Evolutionary conservation across 768 basidiomycete genomes (phyloP).

Genomic region (Hygrocybe punicea): DNA sequence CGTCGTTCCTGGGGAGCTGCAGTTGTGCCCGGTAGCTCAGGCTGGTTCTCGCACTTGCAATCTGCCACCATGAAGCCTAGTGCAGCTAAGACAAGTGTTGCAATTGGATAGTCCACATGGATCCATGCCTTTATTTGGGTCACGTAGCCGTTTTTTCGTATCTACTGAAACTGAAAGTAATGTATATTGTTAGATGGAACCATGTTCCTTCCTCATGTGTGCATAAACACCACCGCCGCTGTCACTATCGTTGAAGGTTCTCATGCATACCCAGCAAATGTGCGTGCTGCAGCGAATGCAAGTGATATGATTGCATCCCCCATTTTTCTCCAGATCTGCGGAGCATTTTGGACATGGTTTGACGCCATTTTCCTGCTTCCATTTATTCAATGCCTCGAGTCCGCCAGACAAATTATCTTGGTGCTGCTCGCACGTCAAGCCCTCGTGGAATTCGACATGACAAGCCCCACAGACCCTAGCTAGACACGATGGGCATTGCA

Average conservation of each 20-base stretch:
- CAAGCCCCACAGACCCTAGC: constrained; percentile 67
- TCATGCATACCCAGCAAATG: constrained; percentile 42
- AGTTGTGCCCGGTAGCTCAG: too few species aligned
- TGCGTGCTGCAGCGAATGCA: constrained; percentile 35
- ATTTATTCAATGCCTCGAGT: background rate
- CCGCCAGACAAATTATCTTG: constrained; percentile 4
- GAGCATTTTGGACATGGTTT: constrained; percentile 37
- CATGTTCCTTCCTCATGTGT: constrained; percentile 33
- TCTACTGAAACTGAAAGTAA: too few species aligned
- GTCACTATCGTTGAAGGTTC: constrained; percentile 23
- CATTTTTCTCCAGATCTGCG: constrained; percentile 35
- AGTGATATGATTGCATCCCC: constrained; percentile 41
- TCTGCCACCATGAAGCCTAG: too few species aligned
- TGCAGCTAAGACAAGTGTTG: too few species aligned
- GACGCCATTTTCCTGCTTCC: constrained; percentile 25
- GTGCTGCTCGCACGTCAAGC: constrained; percentile 11
- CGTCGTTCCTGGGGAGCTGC: too few species aligned
- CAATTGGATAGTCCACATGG: too few species aligned
- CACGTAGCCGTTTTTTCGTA: too few species aligned
- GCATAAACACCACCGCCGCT: constrained; percentile 26
- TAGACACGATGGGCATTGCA: constrained; percentile 72
- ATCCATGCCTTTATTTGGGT: too few species aligned
- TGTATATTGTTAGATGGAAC: too few species aligned
- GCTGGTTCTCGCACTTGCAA: too few species aligned
- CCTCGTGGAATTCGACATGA: constrained; percentile 35